Evolutionary conservation across 2,329 filamentous ascomycete species (phyloP), one percentile per base, ranked within the genome.

Genomic region (Penicillium vulpinum): DNA sequence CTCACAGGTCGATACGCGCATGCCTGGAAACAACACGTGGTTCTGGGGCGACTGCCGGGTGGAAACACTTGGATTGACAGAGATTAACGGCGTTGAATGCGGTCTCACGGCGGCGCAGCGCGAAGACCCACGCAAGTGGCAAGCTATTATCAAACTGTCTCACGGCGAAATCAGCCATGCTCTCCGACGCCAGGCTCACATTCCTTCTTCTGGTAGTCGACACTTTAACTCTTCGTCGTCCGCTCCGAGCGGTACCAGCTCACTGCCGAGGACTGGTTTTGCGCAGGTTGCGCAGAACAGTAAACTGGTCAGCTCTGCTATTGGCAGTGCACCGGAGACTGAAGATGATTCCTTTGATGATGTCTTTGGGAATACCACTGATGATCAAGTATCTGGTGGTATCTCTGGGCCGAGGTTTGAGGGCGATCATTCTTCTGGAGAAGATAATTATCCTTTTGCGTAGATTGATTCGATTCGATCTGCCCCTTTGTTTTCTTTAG

Each of bases 31-130:
- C 15, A 75, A 78, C 26, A 69, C 72, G 0, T 87, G 83, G 83
- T 84, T 81, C 67, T 85, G 82, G 80, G 83, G 78, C 0, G 83
- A 87, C 51, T 76, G 75, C 22, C 77, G 85, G 1, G 79, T 80
- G 0, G 80, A 86, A 46, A 81, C 83, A 0, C 76, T 87, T 0
- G 82, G 82, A 28, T 64, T 87, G 6, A 78, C 80, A 28, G 79
- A 79, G 3, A 69, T 86, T 36, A 86, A 85, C 58, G 81, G 80
- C 1, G 64, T 79, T 1, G 81, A 83, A 29, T 78, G 83, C 5
- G 76, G 81, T 0, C 70, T 72, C 21, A 77, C 75, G 39, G 78
- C 81, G 51, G 73, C 71, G 0, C 68, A 75, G 8, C 75, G 81
- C 8, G 73, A 56, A 13, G 28, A 82, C 56, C 69, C 78, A 0